A percentile compares a stretch with the other conserved stretches of the same genome.
phyloP scores from a whole-genome alignment of 495 filamentous ascomycete species.

The Penicillium tannophilum region DNA sequence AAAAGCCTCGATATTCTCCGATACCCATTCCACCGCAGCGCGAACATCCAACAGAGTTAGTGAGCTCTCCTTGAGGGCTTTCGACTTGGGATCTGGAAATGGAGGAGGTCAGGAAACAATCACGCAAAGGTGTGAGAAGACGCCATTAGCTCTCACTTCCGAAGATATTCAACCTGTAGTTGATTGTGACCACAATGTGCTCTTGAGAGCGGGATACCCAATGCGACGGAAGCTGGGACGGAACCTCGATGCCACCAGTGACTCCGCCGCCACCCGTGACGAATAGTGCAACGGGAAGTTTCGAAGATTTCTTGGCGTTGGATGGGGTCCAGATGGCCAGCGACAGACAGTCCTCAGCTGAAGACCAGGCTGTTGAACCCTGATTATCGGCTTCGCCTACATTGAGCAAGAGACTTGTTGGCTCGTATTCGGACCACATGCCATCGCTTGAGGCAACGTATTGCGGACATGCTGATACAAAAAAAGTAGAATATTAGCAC shows the following conservation, averaged over 20 bases:
- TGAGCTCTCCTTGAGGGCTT: conserved; percentile 36
- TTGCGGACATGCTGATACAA: conserved; percentile 14
- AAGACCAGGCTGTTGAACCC: conserved; percentile 19
- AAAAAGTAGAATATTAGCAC: too few species aligned
- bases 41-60: conserved; percentile 62
- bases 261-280: conserved; percentile 17
- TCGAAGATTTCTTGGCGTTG: conserved; percentile 5
- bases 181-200: conserved; percentile 58
- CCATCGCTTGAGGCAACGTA: conserved; percentile 8
- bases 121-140: too few species aligned
- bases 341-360: conserved; percentile 23
- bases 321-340: conserved; percentile 24
- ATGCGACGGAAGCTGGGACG: conserved; percentile 46
- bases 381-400: conserved; percentile 14
- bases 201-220: conserved; percentile 48
- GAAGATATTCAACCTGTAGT: conserved; percentile 33
- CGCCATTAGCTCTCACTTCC: conserved; percentile 11
- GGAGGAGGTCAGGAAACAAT: too few species aligned
- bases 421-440: conserved; percentile 19
- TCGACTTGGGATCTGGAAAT: conserved; percentile 15
- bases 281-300: conserved; percentile 21
- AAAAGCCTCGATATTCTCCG: conserved; percentile 55
- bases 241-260: conserved; percentile 45
- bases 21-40: conserved; percentile 57
- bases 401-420: conserved; percentile 11